Evolutionary conservation across 2,329 filamentous ascomycete genomes (phyloP), one percentile per base, ranked within the genome.

Genomic region (Fusarium citri): DNA sequence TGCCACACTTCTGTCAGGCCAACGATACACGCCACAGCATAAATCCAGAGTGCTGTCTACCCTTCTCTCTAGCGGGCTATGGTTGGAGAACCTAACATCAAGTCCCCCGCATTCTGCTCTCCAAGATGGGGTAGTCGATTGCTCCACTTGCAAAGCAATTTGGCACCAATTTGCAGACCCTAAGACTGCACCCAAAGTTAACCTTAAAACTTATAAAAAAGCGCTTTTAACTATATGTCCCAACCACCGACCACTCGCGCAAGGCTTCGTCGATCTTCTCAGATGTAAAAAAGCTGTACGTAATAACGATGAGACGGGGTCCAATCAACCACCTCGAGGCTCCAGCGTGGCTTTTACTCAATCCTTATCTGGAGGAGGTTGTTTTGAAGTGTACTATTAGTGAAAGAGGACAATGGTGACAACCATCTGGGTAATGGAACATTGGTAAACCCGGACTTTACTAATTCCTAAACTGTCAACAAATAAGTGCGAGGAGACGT

Each of bases 21-120:
- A 37, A 9, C 0, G 1, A n/a, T 6, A 7, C 34, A 37, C 34
- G 34, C 18, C 34, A 37, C 34, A n/a, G 18, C 18, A n/a, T 1
- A 37, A 7, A n/a, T 37, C 1, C 18, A 37, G 3, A n/a, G 6
- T 37, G 11, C 34, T 11, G 16, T 37, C 9, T 37, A 37, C 3
- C 34, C 3, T n/a, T 37, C 18, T n/a, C 6, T 11, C 1, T 3
- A 7, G 3, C 2, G 10, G 18, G 2, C 10, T 7, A n/a, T n/a
- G 18, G 5, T 18, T 4, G 2, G 0, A 11, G 0, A 1, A 7
- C 5, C 34, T 4, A 18, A 37, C 12, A 7, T 18, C 12, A 6
- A 37, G 10, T 1, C 9, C 34, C 34, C 34, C 6, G 34, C 34
- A 37, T 12, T n/a, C 34, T 37, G n/a, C 34, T n/a, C 15, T 12